These are phyloP conservation scores for Aspergillus mulundensis DNA, from an alignment of 495 filamentous ascomycete species.

Conservation along the genomic window DNA sequence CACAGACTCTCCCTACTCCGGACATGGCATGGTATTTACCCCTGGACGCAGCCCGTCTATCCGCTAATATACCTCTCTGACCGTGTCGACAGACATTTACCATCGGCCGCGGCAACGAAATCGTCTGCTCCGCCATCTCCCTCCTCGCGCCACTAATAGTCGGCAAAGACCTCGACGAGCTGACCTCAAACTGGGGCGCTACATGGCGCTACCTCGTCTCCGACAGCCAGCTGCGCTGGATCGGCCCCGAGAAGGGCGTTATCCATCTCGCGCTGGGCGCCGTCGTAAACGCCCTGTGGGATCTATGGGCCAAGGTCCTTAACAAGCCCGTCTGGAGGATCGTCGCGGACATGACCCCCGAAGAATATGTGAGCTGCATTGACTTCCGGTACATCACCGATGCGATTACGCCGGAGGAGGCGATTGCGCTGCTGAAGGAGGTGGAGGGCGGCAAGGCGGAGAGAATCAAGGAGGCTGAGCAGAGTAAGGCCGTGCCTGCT, in stretches of 20 bases:
- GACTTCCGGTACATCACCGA: slow-evolving; percentile 94
- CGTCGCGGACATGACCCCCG: slow-evolving; percentile 81
- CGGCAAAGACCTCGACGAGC: slow-evolving; percentile 66
- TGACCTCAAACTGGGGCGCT: slow-evolving; percentile 77
- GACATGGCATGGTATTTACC: slow-evolving; percentile 77
- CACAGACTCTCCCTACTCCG: slow-evolving; percentile 67
- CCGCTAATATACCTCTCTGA: neutral
- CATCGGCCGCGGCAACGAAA: slow-evolving; percentile 91
- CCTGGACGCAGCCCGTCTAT: slow-evolving; percentile 3
- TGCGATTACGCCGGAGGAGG: slow-evolving; percentile 84
- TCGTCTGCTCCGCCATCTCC: slow-evolving; percentile 81
- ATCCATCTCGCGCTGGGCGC: slow-evolving; percentile 89
- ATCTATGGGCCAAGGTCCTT: slow-evolving; percentile 86
- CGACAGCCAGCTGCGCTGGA: slow-evolving; percentile 90
- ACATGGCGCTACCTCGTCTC: slow-evolving; percentile 90
- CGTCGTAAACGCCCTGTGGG: slow-evolving; percentile 91
- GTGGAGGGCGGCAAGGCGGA: slow-evolving; percentile 59
- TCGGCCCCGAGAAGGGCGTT: slow-evolving; percentile 92
- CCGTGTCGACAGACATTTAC: slow-evolving; percentile 72
- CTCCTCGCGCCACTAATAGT: slow-evolving; percentile 69
- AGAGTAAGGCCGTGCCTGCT: slow-evolving; percentile 71
- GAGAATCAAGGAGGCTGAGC: slow-evolving; percentile 65
- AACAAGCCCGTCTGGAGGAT: slow-evolving; percentile 88
- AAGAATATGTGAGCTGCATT: slow-evolving; percentile 81
- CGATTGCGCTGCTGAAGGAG: slow-evolving; percentile 62